phyloP scores from a whole-genome alignment of 768 basidiomycete species.

The Cyclocybe cylindracea region DNA sequence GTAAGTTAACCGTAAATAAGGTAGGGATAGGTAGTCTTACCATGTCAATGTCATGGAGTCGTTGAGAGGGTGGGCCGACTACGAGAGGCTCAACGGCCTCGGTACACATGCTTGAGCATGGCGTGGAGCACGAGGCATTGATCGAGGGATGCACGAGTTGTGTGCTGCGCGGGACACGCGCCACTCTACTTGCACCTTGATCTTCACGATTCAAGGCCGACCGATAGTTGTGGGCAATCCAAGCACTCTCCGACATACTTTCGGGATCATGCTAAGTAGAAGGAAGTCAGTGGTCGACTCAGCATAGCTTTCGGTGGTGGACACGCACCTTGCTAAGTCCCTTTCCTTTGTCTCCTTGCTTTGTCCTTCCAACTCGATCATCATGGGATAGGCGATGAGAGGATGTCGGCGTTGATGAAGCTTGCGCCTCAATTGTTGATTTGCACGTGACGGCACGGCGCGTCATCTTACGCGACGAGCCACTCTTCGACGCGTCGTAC shows the following conservation, averaged over 20 bases:
- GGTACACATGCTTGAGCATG: neutral
- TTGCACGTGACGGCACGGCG: too few species aligned
- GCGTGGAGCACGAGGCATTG: neutral
- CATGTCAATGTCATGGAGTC: constrained; percentile 18
- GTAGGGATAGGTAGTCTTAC: constrained; percentile 9
- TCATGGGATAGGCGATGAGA: neutral
- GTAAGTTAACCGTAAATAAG: neutral
- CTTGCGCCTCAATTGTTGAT: neutral
- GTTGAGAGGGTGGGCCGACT: constrained; percentile 1
- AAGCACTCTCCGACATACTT: constrained; percentile 5
- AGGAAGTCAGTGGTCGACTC: neutral
- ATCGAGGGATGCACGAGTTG: neutral
- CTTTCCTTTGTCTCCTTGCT: neutral
- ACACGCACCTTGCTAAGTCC: constrained; percentile 9
- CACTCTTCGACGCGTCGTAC: constrained; percentile 10
- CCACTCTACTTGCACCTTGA: neutral
- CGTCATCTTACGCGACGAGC: too few species aligned
- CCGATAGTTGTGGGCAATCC: constrained; percentile 8
- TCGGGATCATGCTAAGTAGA: constrained; percentile 10
- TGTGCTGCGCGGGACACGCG: neutral
- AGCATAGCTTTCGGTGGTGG: neutral
- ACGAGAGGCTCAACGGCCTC: too few species aligned
- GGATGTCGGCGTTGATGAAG: neutral
- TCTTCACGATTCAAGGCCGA: constrained; percentile 1
- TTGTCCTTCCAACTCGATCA: neutral